Percentiles rank a stretch among this genome's conserved stretches.
These are phyloP conservation scores for Ceratobasidium sp. DNA, from an alignment of 1,284 basidiomycete genomes.

Conservation along the genomic window DNA sequence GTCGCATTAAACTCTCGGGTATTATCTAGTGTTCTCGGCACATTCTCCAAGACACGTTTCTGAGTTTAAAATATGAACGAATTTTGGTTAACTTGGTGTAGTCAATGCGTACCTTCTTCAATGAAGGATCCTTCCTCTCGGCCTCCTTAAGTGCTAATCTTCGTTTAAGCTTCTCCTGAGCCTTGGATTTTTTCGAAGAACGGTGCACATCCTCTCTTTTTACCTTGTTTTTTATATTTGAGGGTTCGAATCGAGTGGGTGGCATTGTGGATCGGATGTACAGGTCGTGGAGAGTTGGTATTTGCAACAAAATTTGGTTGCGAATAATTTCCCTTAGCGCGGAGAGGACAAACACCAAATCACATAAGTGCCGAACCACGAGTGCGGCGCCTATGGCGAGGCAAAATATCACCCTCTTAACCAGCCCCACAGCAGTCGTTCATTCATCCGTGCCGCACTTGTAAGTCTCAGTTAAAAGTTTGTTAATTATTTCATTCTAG, in stretches of 20 bases:
- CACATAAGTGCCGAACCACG: too few species aligned
- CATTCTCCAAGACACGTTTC: conserved; percentile 83
- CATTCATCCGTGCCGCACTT: too few species aligned
- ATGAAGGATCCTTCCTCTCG: conserved; percentile 70
- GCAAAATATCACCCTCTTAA: too few species aligned
- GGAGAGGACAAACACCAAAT: too few species aligned
- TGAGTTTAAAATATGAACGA: conserved; percentile 49
- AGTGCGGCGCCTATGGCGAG: too few species aligned
- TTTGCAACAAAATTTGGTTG: conserved; percentile 8
- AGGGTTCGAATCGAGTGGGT: conserved; percentile 60
- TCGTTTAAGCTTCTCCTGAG: conserved; percentile 78
- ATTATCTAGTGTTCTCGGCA: conserved; percentile 92
- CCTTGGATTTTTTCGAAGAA: conserved; percentile 80
- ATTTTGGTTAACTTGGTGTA: background rate
- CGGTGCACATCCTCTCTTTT: conserved; percentile 77
- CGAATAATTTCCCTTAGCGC: background rate
- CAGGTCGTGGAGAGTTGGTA: background rate
- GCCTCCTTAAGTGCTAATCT: conserved; percentile 74
- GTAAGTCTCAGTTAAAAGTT: too few species aligned
- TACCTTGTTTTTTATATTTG: conserved; percentile 78
- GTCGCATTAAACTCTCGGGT: conserved; percentile 88
- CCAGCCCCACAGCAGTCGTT: too few species aligned
- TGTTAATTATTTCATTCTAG: too few species aligned
- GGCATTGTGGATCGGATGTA: conserved; percentile 19
- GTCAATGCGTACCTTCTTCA: conserved; percentile 74